Percentiles rank a stretch among this genome's conserved stretches.
Conservation (phyloP, 495 filamentous ascomycete species). For the Talaromyces liani region DNA sequence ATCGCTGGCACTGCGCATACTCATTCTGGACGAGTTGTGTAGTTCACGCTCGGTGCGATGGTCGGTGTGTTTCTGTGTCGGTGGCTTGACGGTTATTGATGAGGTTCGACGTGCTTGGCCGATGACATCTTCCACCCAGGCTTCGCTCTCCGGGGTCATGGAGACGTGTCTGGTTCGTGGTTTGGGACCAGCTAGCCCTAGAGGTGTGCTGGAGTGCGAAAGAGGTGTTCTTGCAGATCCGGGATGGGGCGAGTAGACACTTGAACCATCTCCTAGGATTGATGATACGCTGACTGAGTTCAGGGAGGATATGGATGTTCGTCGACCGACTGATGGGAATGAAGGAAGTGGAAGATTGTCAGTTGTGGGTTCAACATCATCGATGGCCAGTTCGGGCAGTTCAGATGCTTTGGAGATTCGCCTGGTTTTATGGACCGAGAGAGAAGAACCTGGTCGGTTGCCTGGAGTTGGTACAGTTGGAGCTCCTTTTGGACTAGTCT, state of each 20-base stretch:
- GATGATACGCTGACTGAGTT: constrained; percentile 26
- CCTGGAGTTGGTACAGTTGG: constrained; percentile 26
- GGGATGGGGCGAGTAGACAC: constrained; percentile 17
- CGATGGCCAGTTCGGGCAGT: constrained; percentile 20
- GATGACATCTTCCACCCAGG: constrained; percentile 42
- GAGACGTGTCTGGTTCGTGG: constrained; percentile 35
- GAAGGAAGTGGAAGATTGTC: constrained; percentile 27
- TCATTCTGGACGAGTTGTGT: constrained; percentile 1
- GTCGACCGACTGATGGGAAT: constrained; percentile 16
- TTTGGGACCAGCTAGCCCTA: constrained; percentile 42
- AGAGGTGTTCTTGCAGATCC: constrained; percentile 15
- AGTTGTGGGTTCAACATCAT: constrained; percentile 17
- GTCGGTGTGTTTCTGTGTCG: constrained; percentile 1
- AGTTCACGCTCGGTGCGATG: constrained; percentile 4
- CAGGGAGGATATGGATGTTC: constrained; percentile 32
- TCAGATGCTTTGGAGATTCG: constrained; percentile 34
- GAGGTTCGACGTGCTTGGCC: constrained; percentile 35
- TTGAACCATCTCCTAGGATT: constrained; percentile 16
- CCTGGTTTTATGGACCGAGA: constrained; percentile 33
- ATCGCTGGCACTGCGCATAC: constrained; percentile 28
- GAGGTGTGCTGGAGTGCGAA: constrained; percentile 24
- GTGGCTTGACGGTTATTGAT: constrained; percentile 12
- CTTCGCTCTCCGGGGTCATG: constrained; percentile 44
- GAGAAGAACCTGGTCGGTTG: constrained; percentile 31
- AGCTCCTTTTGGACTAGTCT: constrained; percentile 26